Evolutionary conservation across 2,329 filamentous ascomycete species (phyloP).

Genomic region (Leptographium lundbergii): DNA sequence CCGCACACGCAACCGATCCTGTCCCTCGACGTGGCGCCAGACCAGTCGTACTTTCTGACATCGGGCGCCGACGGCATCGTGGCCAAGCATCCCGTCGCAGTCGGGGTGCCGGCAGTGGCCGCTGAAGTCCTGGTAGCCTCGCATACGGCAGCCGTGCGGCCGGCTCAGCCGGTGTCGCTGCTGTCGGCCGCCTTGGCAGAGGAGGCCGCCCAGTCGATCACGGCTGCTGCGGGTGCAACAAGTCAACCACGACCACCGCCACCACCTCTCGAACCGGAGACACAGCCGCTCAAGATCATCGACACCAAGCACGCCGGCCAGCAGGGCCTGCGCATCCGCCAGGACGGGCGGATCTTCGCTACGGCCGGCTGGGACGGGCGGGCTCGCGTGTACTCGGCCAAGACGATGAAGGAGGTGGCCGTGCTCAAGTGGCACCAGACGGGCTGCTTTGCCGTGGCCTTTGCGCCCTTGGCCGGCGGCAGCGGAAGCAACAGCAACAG

Average conservation of each 20-base stretch:
- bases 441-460: constrained; percentile 71
- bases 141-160: neutral
- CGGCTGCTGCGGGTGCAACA: neutral
- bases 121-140: neutral
- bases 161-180: constrained; percentile 12
- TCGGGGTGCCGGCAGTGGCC: neutral
- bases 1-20: constrained; percentile 71
- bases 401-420: constrained; percentile 74
- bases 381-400: constrained; percentile 67
- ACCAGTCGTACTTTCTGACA: constrained; percentile 53
- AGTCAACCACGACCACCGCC: neutral
- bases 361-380: constrained; percentile 88
- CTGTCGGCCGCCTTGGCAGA: constrained; percentile 18
- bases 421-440: constrained; percentile 91
- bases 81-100: constrained; percentile 56
- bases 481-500: neutral
- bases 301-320: constrained; percentile 87
- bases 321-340: constrained; percentile 64
- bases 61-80: constrained; percentile 73
- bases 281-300: constrained; percentile 42
- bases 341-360: constrained; percentile 71
- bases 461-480: constrained; percentile 35
- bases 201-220: neutral
- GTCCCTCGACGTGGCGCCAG: constrained; percentile 48
- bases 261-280: constrained; percentile 14